Evolutionary conservation across 306 rosid genomes (phyloP).

Genomic region (Fagus crenata): DNA sequence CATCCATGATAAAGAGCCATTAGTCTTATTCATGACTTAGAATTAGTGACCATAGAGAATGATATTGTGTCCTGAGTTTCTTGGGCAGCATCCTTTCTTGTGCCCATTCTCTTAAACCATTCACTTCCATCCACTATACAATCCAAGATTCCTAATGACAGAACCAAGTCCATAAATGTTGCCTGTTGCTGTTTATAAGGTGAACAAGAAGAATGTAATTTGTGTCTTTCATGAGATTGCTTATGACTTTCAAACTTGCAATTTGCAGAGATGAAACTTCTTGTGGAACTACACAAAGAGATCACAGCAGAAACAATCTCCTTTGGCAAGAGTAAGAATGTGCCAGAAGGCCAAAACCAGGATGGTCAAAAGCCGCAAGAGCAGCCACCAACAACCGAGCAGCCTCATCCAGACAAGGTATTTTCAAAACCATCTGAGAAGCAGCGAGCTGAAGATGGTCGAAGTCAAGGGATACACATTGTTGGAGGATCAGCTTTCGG

Average conservation of each 20-base stretch:
- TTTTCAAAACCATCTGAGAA: slow-evolving; percentile 40
- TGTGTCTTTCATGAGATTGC: slow-evolving; percentile 6
- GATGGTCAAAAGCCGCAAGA: slow-evolving; percentile 34
- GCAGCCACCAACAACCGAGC: slow-evolving; percentile 24
- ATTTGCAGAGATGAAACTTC: slow-evolving; percentile 66
- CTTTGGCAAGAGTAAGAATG: slow-evolving; percentile 17
- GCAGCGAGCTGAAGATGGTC: slow-evolving; percentile 43
- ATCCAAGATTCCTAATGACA: not conserved
- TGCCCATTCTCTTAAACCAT: slow-evolving; percentile 7
- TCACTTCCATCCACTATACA: not conserved
- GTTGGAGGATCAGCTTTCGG: slow-evolving; percentile 96
- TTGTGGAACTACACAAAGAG: slow-evolving; percentile 45
- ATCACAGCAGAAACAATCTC: slow-evolving; percentile 39
- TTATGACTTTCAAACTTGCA: slow-evolving; percentile 11
- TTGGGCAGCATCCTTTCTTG: slow-evolving; percentile 1
- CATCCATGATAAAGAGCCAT: not conserved
- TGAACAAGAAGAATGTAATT: not conserved
- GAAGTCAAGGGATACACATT: slow-evolving; percentile 44
- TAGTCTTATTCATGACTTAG: not conserved
- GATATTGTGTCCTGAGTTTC: not conserved
- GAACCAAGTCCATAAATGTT: slow-evolving; percentile 1
- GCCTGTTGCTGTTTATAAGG: not conserved
- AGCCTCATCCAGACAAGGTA: slow-evolving; percentile 34
- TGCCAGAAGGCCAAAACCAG: slow-evolving; percentile 37
- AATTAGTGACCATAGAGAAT: not conserved